Conservation (phyloP, 148 eudicot genomes). For the Pharnaceum exiguum region DNA sequence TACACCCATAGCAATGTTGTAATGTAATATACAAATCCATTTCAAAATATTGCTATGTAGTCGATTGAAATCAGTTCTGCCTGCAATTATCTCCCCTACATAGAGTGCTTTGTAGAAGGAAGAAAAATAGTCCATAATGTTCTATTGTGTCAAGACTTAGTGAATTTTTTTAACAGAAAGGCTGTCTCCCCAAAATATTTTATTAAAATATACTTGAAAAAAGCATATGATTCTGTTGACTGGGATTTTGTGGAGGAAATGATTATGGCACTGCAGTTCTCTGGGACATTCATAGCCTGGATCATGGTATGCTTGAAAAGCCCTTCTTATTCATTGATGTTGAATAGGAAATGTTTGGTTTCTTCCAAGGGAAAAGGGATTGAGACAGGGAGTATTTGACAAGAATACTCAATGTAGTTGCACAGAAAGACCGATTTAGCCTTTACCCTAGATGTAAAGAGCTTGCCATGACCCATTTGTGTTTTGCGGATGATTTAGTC, state of each 20-base stretch:
- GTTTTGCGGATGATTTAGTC: background rate
- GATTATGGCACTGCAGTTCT: background rate
- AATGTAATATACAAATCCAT: background rate
- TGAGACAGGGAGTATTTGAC: constrained; percentile 2
- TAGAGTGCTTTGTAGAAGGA: too few species aligned
- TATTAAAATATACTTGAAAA: too few species aligned
- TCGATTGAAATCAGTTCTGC: background rate
- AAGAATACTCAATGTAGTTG: background rate
- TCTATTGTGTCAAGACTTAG: too few species aligned
- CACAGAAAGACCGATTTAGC: background rate
- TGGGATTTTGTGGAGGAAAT: too few species aligned
- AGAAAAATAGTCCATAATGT: too few species aligned
- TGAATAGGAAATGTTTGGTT: background rate
- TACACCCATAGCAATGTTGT: constrained; percentile 1
- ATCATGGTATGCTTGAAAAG: background rate
- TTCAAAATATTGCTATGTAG: background rate
- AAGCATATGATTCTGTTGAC: too few species aligned
- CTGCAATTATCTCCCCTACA: background rate
- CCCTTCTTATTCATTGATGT: background rate
- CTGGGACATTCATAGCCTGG: background rate
- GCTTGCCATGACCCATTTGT: background rate
- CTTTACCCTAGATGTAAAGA: background rate
- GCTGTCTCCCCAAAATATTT: too few species aligned
- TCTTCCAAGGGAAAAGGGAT: background rate
- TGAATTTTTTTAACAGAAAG: too few species aligned